A percentile compares a stretch with the other conserved stretches of the same genome.
These are phyloP conservation scores for Cryphonectria parasitica DNA, from an alignment of 2,329 filamentous ascomycete genomes.

Conservation along the genomic window DNA sequence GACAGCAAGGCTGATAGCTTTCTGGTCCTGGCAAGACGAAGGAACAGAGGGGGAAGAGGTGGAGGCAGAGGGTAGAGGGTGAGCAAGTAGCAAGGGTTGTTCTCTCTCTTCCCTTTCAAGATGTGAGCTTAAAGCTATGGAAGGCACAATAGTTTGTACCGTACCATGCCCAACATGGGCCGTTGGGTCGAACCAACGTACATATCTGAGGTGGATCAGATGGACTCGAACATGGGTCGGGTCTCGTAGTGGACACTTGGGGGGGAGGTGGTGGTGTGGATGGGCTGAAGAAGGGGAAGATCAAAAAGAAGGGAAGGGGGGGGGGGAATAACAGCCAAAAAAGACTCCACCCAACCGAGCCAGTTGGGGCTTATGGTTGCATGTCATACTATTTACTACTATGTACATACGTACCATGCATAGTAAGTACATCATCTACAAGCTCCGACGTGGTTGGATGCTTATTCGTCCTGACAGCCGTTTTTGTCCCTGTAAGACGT, in stretches of 20 bases:
- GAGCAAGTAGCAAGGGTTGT: neutral
- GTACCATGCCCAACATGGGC: conserved; percentile 9
- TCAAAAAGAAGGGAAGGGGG: neutral
- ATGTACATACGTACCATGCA: neutral
- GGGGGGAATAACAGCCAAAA: neutral
- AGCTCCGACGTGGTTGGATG: neutral
- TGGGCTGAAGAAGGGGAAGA: neutral
- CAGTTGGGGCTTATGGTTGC: neutral
- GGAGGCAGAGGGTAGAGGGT: neutral
- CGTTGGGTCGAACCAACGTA: conserved; percentile 13
- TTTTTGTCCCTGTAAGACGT: neutral
- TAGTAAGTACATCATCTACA: neutral
- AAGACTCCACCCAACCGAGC: neutral
- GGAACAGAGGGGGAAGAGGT: neutral
- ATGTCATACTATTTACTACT: neutral
- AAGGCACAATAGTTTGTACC: neutral
- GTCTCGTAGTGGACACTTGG: neutral
- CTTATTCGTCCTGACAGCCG: neutral
- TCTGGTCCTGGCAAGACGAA: neutral
- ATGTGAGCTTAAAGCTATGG: neutral
- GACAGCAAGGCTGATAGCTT: neutral
- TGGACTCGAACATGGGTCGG: conserved; percentile 11
- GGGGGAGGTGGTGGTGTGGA: neutral
- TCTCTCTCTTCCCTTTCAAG: too few species aligned
- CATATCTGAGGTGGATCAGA: conserved; percentile 15